Conservation (phyloP, 148 eudicot genomes). For the Rhododendron henanense region DNA sequence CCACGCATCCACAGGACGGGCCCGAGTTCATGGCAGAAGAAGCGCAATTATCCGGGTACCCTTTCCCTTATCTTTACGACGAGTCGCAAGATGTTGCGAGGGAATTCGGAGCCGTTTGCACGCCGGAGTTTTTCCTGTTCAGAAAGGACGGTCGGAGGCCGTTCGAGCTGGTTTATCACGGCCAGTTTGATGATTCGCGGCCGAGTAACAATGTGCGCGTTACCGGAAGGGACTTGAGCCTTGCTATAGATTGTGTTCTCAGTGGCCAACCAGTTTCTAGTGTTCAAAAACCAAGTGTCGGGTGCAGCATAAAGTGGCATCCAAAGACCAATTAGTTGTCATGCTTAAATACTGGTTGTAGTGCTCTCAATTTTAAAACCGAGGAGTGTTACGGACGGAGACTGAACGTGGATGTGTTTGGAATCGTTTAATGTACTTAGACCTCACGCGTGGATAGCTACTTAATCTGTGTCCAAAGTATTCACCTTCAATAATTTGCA, state of each 20-base stretch:
- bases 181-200: conserved; percentile 95
- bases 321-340: conserved; percentile 22
- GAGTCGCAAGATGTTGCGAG: conserved; percentile 93
- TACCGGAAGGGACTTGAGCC: conserved; percentile 89
- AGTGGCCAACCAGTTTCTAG: conserved; percentile 68
- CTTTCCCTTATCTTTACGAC: conserved; percentile 93
- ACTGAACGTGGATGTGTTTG: neutral
- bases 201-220: conserved; percentile 68
- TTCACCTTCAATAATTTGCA: neutral
- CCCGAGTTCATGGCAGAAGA: conserved; percentile 94
- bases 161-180: conserved; percentile 92
- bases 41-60: conserved; percentile 65
- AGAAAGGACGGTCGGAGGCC: conserved; percentile 96
- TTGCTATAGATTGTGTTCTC: conserved; percentile 78
- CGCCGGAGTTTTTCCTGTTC: conserved; percentile 89
- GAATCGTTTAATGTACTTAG: neutral
- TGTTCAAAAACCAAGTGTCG: conserved; percentile 59
- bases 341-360: neutral
- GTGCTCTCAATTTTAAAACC: too few species aligned
- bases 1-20: conserved; percentile 98
- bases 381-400: neutral
- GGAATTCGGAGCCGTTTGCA: conserved; percentile 92
- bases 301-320: conserved; percentile 75
- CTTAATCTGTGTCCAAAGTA: neutral
- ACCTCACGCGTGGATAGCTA: neutral